A percentile compares a stretch with the other conserved stretches of the same genome.
Evolutionary conservation across 2,329 filamentous ascomycete species (phyloP).

Genomic region (Arthrobotrys pseudoclavata): DNA sequence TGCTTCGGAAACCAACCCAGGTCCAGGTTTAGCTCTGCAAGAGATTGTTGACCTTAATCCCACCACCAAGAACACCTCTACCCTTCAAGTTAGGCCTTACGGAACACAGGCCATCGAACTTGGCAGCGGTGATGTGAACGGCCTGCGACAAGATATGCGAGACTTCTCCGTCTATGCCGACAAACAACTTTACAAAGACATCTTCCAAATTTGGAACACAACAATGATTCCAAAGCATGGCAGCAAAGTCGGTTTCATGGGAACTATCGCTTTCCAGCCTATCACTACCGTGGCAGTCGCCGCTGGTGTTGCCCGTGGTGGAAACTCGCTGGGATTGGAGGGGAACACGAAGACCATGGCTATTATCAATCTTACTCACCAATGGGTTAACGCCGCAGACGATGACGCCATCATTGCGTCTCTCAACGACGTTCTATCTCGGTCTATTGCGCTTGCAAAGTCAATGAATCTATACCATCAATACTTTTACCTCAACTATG

Average conservation of each 20-base stretch:
- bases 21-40: constrained; percentile 26
- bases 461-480: constrained; percentile 61
- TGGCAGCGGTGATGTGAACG: constrained; percentile 29
- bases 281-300: constrained; percentile 64
- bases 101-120: constrained; percentile 34
- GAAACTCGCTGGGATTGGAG: constrained; percentile 64
- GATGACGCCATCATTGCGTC: constrained; percentile 60
- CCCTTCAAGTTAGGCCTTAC: constrained; percentile 31
- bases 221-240: constrained; percentile 22
- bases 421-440: constrained; percentile 56
- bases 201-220: constrained; percentile 25
- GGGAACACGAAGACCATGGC: constrained; percentile 37
- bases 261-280: constrained; percentile 64
- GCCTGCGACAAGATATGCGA: constrained; percentile 48
- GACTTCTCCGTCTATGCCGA: constrained; percentile 44
- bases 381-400: constrained; percentile 59
- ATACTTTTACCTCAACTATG: constrained; percentile 65
- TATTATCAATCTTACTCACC: constrained; percentile 58
- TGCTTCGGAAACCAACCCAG: neutral
- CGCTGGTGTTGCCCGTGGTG: constrained; percentile 63
- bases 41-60: constrained; percentile 30
- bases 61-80: neutral
- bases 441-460: constrained; percentile 61
- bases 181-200: constrained; percentile 28
- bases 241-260: constrained; percentile 50